Evolutionary conservation across 1,139 yeast species (phyloP), one percentile per base, ranked within the genome.

Genomic region (Petasospora fabianii): DNA sequence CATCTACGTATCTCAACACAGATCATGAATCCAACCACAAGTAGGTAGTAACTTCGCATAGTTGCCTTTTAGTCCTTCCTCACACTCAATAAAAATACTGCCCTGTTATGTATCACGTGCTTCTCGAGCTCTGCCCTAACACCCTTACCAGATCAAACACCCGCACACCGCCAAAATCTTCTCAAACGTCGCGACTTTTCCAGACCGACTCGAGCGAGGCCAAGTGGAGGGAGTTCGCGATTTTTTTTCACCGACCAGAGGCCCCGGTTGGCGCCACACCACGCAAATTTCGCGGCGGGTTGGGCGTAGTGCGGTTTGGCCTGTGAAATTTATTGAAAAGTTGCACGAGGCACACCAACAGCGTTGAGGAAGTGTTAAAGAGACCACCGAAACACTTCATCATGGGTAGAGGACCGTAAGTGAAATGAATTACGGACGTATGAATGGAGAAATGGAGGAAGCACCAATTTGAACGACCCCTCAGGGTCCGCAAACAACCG

Each of bases 371-470:
- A 22, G 26, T 7, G 26, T 26, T 15, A 27, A 22, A 20, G 38
- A 13, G 19, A 29, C 21, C 38, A 41, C 44, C 44, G 34, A 40
- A 43, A 29, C 43, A 37, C 39, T 35, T 36, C 43, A 48, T 71
- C 69, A 80, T 80, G 87, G 86, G 83, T 73, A 79, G 87, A 80
- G 87, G 87, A 81, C 87, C 85, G 84, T 79, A 78, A 72, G 86
- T 79, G 35, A 14, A 12, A 24, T 9, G 24, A 19, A 15, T 33
- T 17, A 30, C 26, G 17, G 27, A 10, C 19, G 21, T 10, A 7
- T 22, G 18, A 32, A 26, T 10, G 35, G 21, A 19, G 27, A 13
- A 22, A 12, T 12, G 11, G 29, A 21, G 22, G 30, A 17, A 13
- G 7, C 7, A 9, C n/a, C 8, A 24, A 6, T 24, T 6, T 24